phyloP scores from a whole-genome alignment of 345 rosid species.

The Eucalyptus shirleyi region DNA sequence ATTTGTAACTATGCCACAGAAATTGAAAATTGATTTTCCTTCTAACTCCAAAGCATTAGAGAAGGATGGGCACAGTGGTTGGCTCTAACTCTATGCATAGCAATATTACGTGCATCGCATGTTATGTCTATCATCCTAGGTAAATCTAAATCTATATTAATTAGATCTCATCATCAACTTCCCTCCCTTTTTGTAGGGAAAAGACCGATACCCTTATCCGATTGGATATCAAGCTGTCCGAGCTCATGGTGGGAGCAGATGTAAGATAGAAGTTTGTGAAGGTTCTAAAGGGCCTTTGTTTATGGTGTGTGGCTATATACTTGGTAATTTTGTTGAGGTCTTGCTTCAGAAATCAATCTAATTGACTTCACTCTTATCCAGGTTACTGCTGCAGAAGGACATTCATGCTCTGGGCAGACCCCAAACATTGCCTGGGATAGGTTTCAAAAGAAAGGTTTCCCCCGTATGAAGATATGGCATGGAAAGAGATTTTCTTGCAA shows the following conservation, averaged over 20 bases:
- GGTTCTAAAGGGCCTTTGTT: constrained; percentile 81
- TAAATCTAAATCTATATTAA: neutral
- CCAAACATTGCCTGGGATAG: constrained; percentile 78
- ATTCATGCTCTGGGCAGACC: constrained; percentile 59
- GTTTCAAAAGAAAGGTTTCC: constrained; percentile 55
- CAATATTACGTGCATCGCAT: neutral
- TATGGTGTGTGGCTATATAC: constrained; percentile 26
- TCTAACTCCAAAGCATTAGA: neutral
- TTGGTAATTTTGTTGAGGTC: neutral
- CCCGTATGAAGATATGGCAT: constrained; percentile 49
- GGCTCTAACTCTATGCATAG: neutral
- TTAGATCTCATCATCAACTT: neutral
- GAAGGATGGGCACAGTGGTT: neutral
- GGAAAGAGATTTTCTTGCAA: constrained; percentile 74
- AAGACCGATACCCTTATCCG: constrained; percentile 91
- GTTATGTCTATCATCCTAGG: neutral
- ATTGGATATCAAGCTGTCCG: constrained; percentile 73
- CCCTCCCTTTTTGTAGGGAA: constrained; percentile 36
- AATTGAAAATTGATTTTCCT: neutral
- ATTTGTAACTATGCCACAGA: neutral
- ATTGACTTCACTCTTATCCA: constrained; percentile 8
- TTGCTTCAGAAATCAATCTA: neutral
- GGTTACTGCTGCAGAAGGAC: constrained; percentile 51
- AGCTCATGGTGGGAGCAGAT: constrained; percentile 40
- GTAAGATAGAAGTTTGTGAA: constrained; percentile 59